Conservation (phyloP, 306 rosid species). For the cucumber (Cucumis sativus) region DNA sequence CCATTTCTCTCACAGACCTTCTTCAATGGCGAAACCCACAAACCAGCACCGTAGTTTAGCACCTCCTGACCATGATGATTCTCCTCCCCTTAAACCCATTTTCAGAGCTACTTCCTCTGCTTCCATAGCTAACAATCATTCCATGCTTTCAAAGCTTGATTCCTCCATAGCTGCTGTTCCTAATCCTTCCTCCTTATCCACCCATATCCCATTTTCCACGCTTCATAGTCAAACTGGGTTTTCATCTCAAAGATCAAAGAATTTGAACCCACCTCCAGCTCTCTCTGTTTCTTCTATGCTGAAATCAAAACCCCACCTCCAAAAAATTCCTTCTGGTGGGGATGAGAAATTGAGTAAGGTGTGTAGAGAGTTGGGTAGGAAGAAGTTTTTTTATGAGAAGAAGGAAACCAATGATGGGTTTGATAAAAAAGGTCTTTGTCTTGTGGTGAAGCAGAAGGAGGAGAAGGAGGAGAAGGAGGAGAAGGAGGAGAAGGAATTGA, state of each 20-base stretch:
- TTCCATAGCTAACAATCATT: neutral
- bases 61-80: neutral
- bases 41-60: neutral
- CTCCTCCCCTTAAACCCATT: neutral
- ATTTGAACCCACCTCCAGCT: conserved; percentile 10
- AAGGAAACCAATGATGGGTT: conserved; percentile 10
- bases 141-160: neutral
- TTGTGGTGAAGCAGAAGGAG: conserved; percentile 22
- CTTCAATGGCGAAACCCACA: conserved; percentile 8
- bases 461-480: conserved; percentile 7
- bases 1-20: neutral
- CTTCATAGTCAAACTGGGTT: neutral
- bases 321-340: neutral
- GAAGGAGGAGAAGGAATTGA: conserved; percentile 12
- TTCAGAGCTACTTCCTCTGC: neutral
- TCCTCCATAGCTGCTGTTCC: neutral
- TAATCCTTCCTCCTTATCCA: neutral
- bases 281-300: conserved; percentile 37
- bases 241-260: conserved; percentile 14
- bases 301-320: conserved; percentile 16
- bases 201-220: neutral
- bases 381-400: conserved; percentile 20
- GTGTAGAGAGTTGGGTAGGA: conserved; percentile 24
- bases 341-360: conserved; percentile 21
- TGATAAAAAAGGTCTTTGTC: neutral